These are phyloP conservation scores for Arxiozyma slooffiae DNA, from an alignment of 1,139 yeast genomes.

Conservation along the genomic window DNA sequence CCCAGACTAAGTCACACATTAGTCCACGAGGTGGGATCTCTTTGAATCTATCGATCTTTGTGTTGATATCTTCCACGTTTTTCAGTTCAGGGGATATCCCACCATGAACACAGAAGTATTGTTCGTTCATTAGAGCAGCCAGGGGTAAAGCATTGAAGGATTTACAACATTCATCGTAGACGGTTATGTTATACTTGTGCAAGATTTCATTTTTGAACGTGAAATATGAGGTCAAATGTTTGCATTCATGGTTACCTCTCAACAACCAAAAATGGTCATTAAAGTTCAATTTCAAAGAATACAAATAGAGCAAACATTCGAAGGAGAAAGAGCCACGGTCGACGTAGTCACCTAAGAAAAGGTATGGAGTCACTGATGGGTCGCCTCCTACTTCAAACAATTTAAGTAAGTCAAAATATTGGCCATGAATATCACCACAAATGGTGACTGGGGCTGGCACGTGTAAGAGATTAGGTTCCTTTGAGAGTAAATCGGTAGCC, in stretches of 20 bases:
- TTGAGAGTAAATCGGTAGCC: slow-evolving; percentile 58
- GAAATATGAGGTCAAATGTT: slow-evolving; percentile 86
- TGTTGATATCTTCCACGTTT: slow-evolving; percentile 56
- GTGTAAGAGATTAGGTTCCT: slow-evolving; percentile 69
- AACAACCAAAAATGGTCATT: slow-evolving; percentile 73
- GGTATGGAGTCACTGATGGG: slow-evolving; percentile 64
- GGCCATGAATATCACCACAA: slow-evolving; percentile 96
- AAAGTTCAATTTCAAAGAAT: slow-evolving; percentile 69
- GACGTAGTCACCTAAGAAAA: slow-evolving; percentile 91
- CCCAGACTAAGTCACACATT: slow-evolving; percentile 94
- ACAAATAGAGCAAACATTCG: slow-evolving; percentile 75
- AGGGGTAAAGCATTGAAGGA: slow-evolving; percentile 85
- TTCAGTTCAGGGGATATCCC: slow-evolving; percentile 86
- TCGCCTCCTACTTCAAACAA: slow-evolving; percentile 92
- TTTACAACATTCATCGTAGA: slow-evolving; percentile 67
- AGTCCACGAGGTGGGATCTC: slow-evolving; percentile 93
- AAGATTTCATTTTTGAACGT: slow-evolving; percentile 87
- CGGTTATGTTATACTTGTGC: slow-evolving; percentile 61
- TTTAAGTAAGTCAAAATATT: slow-evolving; percentile 81
- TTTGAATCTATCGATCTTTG: slow-evolving; percentile 61
- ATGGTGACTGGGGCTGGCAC: slow-evolving; percentile 93
- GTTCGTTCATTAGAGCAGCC: slow-evolving; percentile 90
- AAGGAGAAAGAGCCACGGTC: slow-evolving; percentile 90
- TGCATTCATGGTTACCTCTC: slow-evolving; percentile 93
- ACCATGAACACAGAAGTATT: slow-evolving; percentile 94